These are phyloP conservation scores for Penicillium mononematosum DNA, from an alignment of 495 filamentous ascomycete genomes.

Conservation along the genomic window DNA sequence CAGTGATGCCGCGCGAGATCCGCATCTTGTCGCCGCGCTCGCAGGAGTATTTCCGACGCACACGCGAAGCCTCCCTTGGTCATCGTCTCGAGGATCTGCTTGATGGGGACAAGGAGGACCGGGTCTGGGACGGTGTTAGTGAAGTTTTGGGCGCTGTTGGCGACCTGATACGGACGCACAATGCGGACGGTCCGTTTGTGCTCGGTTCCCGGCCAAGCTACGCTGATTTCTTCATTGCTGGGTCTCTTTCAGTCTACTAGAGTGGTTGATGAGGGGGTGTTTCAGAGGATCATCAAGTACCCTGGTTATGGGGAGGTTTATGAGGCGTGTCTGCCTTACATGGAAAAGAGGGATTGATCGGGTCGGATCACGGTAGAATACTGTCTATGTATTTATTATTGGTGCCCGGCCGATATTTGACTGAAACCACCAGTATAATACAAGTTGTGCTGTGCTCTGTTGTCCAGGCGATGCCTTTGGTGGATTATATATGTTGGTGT, in stretches of 20 bases:
- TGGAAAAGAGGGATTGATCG: too few relatives aligned
- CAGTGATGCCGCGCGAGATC: slow-evolving; percentile 38
- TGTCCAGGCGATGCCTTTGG: too few relatives aligned
- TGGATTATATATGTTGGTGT: too few relatives aligned
- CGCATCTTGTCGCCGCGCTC: slow-evolving; percentile 39
- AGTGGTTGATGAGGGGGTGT: not conserved
- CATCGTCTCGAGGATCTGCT: not conserved
- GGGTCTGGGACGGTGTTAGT: too few relatives aligned
- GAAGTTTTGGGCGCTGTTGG: not conserved
- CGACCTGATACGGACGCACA: not conserved
- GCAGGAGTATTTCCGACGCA: slow-evolving; percentile 41
- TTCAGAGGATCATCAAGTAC: not conserved
- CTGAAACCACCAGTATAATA: too few relatives aligned
- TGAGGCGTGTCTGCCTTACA: too few relatives aligned
- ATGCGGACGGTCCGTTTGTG: not conserved
- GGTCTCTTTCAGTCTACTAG: not conserved
- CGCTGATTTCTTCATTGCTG: not conserved
- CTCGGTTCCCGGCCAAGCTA: not conserved
- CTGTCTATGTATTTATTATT: too few relatives aligned
- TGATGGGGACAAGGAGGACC: not conserved
- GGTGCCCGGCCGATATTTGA: too few relatives aligned
- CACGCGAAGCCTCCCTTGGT: slow-evolving; percentile 29
- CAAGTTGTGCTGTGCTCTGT: too few relatives aligned
- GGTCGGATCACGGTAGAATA: too few relatives aligned
- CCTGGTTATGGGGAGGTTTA: too few relatives aligned